Conservation (phyloP, 108 stramenopile species). For the Cyclotella cryptica region DNA sequence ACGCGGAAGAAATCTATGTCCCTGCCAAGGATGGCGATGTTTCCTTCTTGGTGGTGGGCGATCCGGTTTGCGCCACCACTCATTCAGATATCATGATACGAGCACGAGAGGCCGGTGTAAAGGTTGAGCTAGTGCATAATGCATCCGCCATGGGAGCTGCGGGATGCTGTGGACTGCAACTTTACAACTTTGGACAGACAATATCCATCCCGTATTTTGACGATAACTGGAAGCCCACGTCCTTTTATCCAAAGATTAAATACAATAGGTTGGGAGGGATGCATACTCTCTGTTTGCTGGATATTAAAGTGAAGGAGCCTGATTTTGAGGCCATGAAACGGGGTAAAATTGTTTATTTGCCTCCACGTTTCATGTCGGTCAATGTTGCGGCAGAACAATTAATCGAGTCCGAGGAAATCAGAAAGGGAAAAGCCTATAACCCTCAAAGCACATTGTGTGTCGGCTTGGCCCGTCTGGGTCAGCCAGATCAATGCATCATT, state of each 20-base stretch:
- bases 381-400: constrained; percentile 92
- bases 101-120: no score
- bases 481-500: constrained; percentile 89
- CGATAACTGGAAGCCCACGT: constrained; percentile 94
- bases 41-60: constrained; percentile 97
- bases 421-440: constrained; percentile 70
- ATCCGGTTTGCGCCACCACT: constrained; percentile 98
- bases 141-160: no score
- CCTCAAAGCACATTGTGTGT: constrained; percentile 83
- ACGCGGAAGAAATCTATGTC: constrained; percentile 93
- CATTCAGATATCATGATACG: constrained; percentile 98
- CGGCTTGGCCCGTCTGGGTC: constrained; percentile 95
- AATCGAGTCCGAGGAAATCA: constrained; percentile 84
- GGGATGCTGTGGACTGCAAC: constrained; percentile 96
- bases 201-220: constrained; percentile 98
- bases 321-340: constrained; percentile 96
- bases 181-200: constrained; percentile 98
- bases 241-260: constrained; percentile 95
- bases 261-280: constrained; percentile 97
- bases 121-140: constrained; percentile 97
- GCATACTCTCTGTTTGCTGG: constrained; percentile 98
- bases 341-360: constrained; percentile 88
- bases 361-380: constrained; percentile 99
- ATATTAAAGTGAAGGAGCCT: constrained; percentile 98
- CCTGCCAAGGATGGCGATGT: constrained; percentile 84